phyloP scores from a whole-genome alignment of 2,329 filamentous ascomycete genomes.

The Laburnicola sp. region DNA sequence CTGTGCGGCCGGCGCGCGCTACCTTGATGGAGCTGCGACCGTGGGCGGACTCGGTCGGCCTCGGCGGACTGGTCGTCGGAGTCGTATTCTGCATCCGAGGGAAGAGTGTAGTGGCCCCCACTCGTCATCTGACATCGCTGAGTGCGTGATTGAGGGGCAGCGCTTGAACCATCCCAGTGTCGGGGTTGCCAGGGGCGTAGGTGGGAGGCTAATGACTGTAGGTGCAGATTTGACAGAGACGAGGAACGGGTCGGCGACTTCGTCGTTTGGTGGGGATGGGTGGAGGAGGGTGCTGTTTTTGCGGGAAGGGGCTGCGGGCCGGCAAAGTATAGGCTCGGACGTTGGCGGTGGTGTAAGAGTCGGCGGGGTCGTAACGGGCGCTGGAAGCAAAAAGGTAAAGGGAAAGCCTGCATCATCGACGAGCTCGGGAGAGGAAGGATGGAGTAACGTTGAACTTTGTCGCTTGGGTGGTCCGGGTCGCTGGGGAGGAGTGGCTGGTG shows the following conservation, averaged over 20 bases:
- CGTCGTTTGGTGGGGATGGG: slow-evolving; percentile 11
- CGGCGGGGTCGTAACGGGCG: background rate
- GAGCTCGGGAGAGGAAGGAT: slow-evolving; percentile 11
- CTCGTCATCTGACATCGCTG: slow-evolving; percentile 15
- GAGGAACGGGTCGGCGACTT: background rate
- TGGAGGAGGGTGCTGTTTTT: slow-evolving; percentile 17
- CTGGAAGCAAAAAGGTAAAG: slow-evolving; percentile 9
- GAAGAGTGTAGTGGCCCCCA: slow-evolving; percentile 15
- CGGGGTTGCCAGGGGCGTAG: slow-evolving; percentile 10
- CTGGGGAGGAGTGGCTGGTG: slow-evolving; percentile 12
- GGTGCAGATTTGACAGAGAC: background rate
- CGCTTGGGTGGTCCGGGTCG: slow-evolving; percentile 7
- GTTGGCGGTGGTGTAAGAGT: background rate
- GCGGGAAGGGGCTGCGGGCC: slow-evolving; percentile 3
- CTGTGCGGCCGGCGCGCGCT: slow-evolving; percentile 9
- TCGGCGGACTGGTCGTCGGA: slow-evolving; percentile 6
- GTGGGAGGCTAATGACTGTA: slow-evolving; percentile 8
- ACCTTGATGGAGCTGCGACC: background rate
- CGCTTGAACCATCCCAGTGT: slow-evolving; percentile 7
- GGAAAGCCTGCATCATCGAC: background rate
- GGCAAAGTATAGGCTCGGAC: slow-evolving; percentile 1
- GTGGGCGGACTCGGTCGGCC: slow-evolving; percentile 4
- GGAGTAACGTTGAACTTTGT: slow-evolving; percentile 13
- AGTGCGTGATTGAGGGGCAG: slow-evolving; percentile 10
- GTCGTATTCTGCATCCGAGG: slow-evolving; percentile 12